Percentiles rank a stretch among this genome's conserved stretches.
Conservation (phyloP, 176 grass and related monocot genomes). For the Eleusine coracana region DNA sequence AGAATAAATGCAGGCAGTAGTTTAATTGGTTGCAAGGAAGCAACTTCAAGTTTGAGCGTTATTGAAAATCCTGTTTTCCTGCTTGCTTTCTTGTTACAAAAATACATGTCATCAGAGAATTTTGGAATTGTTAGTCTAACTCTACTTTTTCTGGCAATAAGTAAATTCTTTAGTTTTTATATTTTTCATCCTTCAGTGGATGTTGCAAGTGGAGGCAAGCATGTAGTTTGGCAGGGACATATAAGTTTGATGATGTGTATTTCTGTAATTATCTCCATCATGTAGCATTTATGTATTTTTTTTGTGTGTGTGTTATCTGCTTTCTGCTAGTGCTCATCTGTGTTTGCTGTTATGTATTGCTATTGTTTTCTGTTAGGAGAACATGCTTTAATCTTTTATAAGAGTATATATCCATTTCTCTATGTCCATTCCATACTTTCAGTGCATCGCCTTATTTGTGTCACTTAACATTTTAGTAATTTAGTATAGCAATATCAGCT, state of each 20-base stretch:
- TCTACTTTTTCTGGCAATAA: neutral
- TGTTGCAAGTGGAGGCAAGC: neutral
- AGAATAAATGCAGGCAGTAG: constrained; percentile 4
- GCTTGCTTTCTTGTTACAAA: neutral
- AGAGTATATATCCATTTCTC: constrained; percentile 5
- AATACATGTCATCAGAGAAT: neutral
- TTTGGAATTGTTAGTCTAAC: neutral
- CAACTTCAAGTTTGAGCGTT: constrained; percentile 2
- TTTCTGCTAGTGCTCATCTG: neutral
- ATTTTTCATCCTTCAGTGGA: neutral
- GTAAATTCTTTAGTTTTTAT: constrained; percentile 3
- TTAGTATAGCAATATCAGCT: constrained; percentile 11
- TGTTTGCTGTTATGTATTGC: neutral
- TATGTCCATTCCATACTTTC: neutral
- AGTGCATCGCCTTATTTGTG: neutral
- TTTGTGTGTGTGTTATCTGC: neutral
- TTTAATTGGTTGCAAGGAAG: neutral
- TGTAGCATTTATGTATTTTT: neutral
- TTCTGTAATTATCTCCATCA: neutral
- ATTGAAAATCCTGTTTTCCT: neutral
- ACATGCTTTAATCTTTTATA: neutral
- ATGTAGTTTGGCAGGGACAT: neutral
- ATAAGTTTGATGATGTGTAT: neutral
- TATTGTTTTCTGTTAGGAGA: neutral
- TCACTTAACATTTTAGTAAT: constrained; percentile 23